Conservation (phyloP, 2,329 filamentous ascomycete species). For the Elsinoe australis region DNA sequence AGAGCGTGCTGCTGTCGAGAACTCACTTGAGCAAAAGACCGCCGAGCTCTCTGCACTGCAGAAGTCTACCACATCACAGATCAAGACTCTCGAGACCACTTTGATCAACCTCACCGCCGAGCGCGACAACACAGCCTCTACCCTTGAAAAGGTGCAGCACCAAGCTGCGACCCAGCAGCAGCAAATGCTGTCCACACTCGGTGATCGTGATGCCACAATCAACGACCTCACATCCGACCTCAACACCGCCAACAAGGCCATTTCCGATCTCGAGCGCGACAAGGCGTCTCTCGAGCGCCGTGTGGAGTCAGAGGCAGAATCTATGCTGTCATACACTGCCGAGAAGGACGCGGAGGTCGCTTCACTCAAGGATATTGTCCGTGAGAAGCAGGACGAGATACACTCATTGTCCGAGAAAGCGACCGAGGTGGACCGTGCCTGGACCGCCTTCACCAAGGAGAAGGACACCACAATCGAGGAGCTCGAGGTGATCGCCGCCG, state of each 20-base stretch:
- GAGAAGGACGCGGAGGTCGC: constrained; percentile 30
- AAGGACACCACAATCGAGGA: constrained; percentile 28
- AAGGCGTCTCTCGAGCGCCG: constrained; percentile 29
- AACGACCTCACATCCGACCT: constrained; percentile 25
- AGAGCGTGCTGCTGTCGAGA: not conserved
- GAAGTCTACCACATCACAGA: not conserved
- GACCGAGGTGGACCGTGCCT: constrained; percentile 33
- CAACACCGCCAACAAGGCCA: constrained; percentile 22
- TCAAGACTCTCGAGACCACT: not conserved
- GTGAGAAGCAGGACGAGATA: constrained; percentile 31
- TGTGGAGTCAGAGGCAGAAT: constrained; percentile 30
- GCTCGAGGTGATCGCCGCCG: constrained; percentile 23
- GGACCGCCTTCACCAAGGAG: constrained; percentile 35
- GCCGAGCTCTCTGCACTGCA: not conserved
- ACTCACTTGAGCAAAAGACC: constrained; percentile 25
- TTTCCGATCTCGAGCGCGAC: constrained; percentile 24
- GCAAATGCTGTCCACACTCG: constrained; percentile 22
- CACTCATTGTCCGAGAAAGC: constrained; percentile 28
- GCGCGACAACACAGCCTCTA: not conserved
- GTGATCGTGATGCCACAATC: constrained; percentile 28
- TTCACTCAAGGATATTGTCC: constrained; percentile 25
- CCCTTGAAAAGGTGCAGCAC: not conserved
- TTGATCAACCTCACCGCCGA: constrained; percentile 9
- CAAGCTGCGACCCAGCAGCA: constrained; percentile 4
- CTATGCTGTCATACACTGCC: constrained; percentile 31